Evolutionary conservation across 345 rosid genomes (phyloP), one percentile per base, ranked within the genome.

Genomic region (Linum lewisii): DNA sequence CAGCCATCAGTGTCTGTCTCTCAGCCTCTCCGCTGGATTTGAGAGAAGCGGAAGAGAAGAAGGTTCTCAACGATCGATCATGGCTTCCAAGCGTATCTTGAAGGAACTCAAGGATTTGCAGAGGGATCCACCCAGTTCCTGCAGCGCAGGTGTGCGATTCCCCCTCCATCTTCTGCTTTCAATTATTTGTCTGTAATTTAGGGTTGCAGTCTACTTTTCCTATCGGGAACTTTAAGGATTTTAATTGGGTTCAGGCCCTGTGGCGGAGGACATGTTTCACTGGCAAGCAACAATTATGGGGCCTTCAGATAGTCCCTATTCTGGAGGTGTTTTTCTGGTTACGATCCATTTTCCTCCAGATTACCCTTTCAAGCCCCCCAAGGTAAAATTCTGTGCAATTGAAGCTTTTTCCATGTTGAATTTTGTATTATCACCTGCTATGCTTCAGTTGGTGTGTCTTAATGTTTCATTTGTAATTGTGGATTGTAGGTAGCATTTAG

Each of bases 1-100:
- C 34, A 0, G 5, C 7, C 34, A 29, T 29, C 34, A 29, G 34
- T 29, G 34, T 8, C 45, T 15, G 2, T 38, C 45, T 29, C 34
- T 29, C 34, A 4, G 34, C 7, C 4, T 26, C 29, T 32, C 56
- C 1, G 18, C n/a, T 24, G 24, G 19, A 23, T 5, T 34, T 29
- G 34, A 29, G 1, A 29, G 34, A 29, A 29, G 34, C 34, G 34
- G 34, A 29, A 29, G 34, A 21, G 7, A 38, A 54, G 18, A 53
- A 23, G 24, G 15, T 14, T n/a, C 24, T 52, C 18, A 15, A 3
- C 32, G 0, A 5, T 20, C 18, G 66, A 20, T 47, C 66, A 70
- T 77, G 81, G 81, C 78, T 66, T 70, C 81, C 10, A 77, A 77
- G 71, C 75, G 81, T 60, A 77, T 77, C 25, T 65, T 77, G 75